These are phyloP conservation scores for Lignosus rhinocerotis DNA, from an alignment of 1,284 basidiomycete species.

Conservation along the genomic window DNA sequence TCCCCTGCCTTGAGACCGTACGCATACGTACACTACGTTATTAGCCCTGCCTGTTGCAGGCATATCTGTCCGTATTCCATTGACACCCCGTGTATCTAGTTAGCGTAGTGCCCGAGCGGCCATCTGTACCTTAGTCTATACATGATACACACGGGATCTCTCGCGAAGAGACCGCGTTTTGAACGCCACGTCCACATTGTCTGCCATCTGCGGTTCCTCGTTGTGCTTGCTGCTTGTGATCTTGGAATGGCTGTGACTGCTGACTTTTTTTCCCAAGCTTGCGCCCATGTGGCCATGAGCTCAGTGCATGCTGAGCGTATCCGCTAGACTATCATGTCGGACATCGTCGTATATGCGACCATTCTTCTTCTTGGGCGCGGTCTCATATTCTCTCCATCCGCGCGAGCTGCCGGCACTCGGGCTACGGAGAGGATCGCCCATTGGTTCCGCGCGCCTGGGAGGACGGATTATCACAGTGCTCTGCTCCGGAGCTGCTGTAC, in stretches of 20 bases:
- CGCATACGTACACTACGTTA: constrained; percentile 19
- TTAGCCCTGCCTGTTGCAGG: not conserved
- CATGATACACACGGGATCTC: not conserved
- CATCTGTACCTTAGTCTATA: not conserved
- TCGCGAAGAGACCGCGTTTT: not conserved
- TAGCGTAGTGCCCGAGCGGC: not conserved
- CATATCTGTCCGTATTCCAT: not conserved
- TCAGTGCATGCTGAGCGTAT: too few relatives aligned
- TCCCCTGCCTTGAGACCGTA: not conserved
- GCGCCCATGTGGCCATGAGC: not conserved
- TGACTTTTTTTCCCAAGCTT: not conserved
- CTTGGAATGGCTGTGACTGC: not conserved
- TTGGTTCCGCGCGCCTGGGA: too few relatives aligned
- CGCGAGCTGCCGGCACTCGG: too few relatives aligned
- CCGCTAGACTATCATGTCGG: too few relatives aligned
- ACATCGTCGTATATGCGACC: not conserved
- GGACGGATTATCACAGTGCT: too few relatives aligned
- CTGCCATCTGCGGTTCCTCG: not conserved
- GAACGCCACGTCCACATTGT: not conserved
- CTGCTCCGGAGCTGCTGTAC: too few relatives aligned
- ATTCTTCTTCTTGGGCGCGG: not conserved
- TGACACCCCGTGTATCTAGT: constrained; percentile 6
- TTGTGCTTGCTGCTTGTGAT: not conserved
- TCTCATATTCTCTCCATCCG: not conserved
- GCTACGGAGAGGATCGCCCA: too few relatives aligned